Base-by-base conservation (phyloP, 768 basidiomycete genomes). In the Rubroboletus pulcherrimus region DNA sequence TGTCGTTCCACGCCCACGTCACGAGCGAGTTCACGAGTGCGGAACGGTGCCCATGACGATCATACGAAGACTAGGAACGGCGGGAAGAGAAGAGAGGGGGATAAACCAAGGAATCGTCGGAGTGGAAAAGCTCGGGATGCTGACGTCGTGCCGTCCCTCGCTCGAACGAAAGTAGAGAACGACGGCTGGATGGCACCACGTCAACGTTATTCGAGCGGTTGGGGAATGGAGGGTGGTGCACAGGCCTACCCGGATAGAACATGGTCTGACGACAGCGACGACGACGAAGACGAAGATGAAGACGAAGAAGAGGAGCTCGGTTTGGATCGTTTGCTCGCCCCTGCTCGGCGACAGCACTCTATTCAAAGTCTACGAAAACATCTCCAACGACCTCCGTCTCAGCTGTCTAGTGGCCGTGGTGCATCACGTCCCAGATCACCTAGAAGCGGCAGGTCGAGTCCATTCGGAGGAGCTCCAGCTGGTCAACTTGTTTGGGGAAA, bases 1-100 rank as follows among this genome's bases (percentile, higher is more conserved):
- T 90, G 89, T 65, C 74, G 82, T 49, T 88, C 87, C 62, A 85
- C 87, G 5, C 87, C 89, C 4, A 78, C 78, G 5, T 88, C 86
- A 44, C 77, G 87, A 2, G 74, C 81, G 0, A 74, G 76, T 10
- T 89, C 86, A 7, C 71, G 71, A 17, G 71, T 65, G 33, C 64
- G 71, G 31, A 52, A 62, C 30, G 70, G 41, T 5, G 35, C 21
- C 67, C 74, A 21, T 54, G 71, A 62, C 40, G 55, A 55, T 33
- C 58, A 43, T 17, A 49, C 26, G 40, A 41, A 61, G 42, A 44
- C 44, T 4, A 37, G 62, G 53, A 52, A 55, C 30, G 54, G 59
- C 44, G 63, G 67, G 58, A 68, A 65, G 64, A 69, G 64, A 66
- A 57, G 59, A 49, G 54, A 63, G 24, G 48, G 48, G 31, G 50